Conservation (phyloP, 495 filamentous ascomycete species). For the Letharia lupina region DNA sequence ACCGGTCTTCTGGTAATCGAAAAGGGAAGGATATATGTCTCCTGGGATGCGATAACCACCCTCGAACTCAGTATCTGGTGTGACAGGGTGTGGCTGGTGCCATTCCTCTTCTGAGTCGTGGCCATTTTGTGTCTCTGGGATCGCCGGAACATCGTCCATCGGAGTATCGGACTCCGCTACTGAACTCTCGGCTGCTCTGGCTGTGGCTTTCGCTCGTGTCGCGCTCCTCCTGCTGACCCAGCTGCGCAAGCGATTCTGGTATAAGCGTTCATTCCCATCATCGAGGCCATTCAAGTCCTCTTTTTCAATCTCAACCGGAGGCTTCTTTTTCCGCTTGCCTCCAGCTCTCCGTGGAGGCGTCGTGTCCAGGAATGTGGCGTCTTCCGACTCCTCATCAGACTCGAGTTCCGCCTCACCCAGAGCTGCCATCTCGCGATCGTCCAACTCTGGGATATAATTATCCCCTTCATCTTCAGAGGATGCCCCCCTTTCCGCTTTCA, state of each 20-base stretch:
- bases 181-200: neutral
- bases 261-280: slow-evolving; percentile 82
- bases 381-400: slow-evolving; percentile 28
- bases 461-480: slow-evolving; percentile 39
- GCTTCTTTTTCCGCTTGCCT: slow-evolving; percentile 35
- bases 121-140: neutral
- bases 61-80: slow-evolving; percentile 61
- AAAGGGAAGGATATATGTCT: slow-evolving; percentile 81
- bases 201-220: slow-evolving; percentile 46
- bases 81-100: slow-evolving; percentile 74
- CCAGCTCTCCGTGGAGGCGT: slow-evolving; percentile 25
- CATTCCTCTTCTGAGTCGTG: slow-evolving; percentile 54
- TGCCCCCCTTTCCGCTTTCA: slow-evolving; percentile 25
- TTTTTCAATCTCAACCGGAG: slow-evolving; percentile 35
- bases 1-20: slow-evolving; percentile 91
- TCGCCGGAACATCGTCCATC: neutral
- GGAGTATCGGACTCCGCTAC: neutral
- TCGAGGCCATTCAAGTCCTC: slow-evolving; percentile 73
- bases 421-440: slow-evolving; percentile 25
- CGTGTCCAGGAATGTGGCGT: slow-evolving; percentile 21
- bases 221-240: slow-evolving; percentile 65
- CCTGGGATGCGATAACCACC: slow-evolving; percentile 76
- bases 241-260: slow-evolving; percentile 62
- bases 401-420: slow-evolving; percentile 16
- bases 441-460: slow-evolving; percentile 36